Conservation (phyloP, 139 green algal genomes). For the Medakamo hakoo region DNA sequence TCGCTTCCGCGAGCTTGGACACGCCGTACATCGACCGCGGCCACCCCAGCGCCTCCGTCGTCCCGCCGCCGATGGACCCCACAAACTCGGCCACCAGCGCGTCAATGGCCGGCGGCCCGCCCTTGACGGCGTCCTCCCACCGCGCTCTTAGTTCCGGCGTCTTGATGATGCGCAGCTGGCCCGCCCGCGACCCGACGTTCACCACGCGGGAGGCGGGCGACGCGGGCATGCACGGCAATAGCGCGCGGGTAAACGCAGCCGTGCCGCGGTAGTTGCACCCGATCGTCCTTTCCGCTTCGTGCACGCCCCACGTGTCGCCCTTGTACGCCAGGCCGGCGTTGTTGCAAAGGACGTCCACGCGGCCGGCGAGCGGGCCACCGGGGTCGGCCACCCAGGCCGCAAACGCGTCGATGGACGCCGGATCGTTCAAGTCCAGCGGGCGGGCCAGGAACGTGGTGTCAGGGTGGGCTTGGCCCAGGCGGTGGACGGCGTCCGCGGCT, state of each 20-base stretch:
- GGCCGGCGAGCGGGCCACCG: slow-evolving; percentile 11
- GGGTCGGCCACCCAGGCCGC: slow-evolving; percentile 21
- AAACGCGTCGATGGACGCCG: slow-evolving; percentile 26
- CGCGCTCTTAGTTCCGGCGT: slow-evolving; percentile 1
- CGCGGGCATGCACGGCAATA: slow-evolving; percentile 22
- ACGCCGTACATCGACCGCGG: slow-evolving; percentile 39
- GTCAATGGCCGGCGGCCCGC: slow-evolving; percentile 22
- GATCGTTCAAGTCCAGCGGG: slow-evolving; percentile 38
- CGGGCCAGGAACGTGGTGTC: slow-evolving; percentile 10
- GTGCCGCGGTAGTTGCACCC: slow-evolving; percentile 31
- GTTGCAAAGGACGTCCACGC: slow-evolving; percentile 31
- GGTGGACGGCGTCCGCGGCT: too few relatives aligned
- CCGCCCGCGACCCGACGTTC: slow-evolving; percentile 19
- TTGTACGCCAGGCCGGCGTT: slow-evolving; percentile 55
- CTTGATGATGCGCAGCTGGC: slow-evolving; percentile 20
- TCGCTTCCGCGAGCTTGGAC: slow-evolving; percentile 28
- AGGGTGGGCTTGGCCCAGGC: too few relatives aligned
- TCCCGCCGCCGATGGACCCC: slow-evolving; percentile 14
- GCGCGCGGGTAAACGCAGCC: slow-evolving; percentile 10
- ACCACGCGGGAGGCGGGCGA: slow-evolving; percentile 25
- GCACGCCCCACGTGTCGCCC: slow-evolving; percentile 40
- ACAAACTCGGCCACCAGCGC: slow-evolving; percentile 26
- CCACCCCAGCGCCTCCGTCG: slow-evolving; percentile 8
- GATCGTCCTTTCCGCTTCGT: slow-evolving; percentile 33
- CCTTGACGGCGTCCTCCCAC: slow-evolving; percentile 11